phyloP scores from a whole-genome alignment of 2,329 filamentous ascomycete genomes.

The Aspergillus tamarii region DNA sequence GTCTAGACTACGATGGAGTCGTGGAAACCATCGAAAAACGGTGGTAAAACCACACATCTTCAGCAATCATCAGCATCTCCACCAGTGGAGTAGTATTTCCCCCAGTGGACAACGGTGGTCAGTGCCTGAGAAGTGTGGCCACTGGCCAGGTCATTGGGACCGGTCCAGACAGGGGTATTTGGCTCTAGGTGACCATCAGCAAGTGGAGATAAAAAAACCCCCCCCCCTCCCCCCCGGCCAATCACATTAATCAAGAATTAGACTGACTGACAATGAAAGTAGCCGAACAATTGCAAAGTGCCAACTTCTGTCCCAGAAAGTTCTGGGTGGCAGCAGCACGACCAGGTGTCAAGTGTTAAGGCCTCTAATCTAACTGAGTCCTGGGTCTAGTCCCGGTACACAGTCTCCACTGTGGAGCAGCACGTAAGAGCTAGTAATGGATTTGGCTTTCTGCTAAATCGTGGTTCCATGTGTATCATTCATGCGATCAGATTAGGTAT shows the following conservation, averaged over 20 bases:
- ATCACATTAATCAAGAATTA: not conserved
- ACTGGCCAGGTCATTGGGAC: slow-evolving; percentile 6
- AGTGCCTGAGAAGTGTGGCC: slow-evolving; percentile 14
- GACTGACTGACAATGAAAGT: not conserved
- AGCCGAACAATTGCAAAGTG: not conserved
- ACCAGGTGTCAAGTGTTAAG: not conserved
- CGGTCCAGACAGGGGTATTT: not conserved
- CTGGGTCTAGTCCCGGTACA: not conserved
- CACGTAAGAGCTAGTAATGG: not conserved
- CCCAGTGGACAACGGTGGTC: slow-evolving; percentile 18
- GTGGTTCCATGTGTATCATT: not conserved
- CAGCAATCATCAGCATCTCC: slow-evolving; percentile 13
- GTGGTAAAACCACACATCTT: not conserved
- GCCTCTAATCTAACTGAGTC: not conserved
- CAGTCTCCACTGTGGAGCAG: not conserved
- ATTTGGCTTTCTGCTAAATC: not conserved
- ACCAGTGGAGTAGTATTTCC: slow-evolving; percentile 11
- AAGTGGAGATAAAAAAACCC: not conserved
- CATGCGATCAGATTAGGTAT: not conserved
- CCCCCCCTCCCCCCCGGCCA: not conserved
- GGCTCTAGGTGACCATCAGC: too few relatives aligned
- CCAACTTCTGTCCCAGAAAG: not conserved
- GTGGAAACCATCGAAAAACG: not conserved
- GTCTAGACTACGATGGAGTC: not conserved
- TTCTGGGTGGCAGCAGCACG: not conserved